phyloP scores from a whole-genome alignment of 2,329 filamentous ascomycete genomes.

The Dactylonectria estremocensis region DNA sequence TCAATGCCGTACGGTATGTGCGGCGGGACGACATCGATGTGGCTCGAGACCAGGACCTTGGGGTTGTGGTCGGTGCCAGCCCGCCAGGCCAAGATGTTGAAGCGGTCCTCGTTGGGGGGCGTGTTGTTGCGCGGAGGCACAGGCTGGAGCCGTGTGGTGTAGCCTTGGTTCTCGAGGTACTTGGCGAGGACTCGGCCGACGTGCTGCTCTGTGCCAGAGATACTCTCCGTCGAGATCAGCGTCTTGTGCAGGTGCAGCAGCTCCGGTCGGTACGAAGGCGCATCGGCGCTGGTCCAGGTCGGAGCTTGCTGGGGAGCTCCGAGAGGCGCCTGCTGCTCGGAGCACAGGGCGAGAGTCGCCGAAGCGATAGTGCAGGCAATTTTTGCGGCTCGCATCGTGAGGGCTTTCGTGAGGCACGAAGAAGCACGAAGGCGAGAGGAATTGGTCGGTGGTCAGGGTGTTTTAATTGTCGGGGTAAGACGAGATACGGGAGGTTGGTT shows the following conservation, averaged over 20 bases:
- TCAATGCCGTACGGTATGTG: constrained; percentile 78
- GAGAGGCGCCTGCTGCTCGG: constrained; percentile 20
- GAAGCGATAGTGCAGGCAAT: constrained; percentile 30
- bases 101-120: constrained; percentile 56
- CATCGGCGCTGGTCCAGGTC: constrained; percentile 28
- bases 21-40: constrained; percentile 86
- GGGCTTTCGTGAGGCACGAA: not conserved
- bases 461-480: constrained; percentile 4
- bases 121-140: constrained; percentile 54
- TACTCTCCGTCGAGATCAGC: constrained; percentile 82
- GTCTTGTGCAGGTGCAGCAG: constrained; percentile 82
- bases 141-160: constrained; percentile 60
- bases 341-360: constrained; percentile 23
- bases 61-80: constrained; percentile 64
- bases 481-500: not conserved
- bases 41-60: constrained; percentile 79
- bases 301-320: constrained; percentile 16
- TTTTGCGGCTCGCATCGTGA: constrained; percentile 29
- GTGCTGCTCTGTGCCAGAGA: constrained; percentile 77
- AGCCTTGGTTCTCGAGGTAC: constrained; percentile 71
- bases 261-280: constrained; percentile 58
- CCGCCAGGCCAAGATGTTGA: constrained; percentile 83
- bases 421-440: not conserved
- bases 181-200: constrained; percentile 78
- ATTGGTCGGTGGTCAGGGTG: not conserved